Percentiles rank a stretch among this genome's conserved stretches.
These are phyloP conservation scores for Yarrowia phangngaensis DNA, from an alignment of 805 yeast genomes.

Conservation along the genomic window DNA sequence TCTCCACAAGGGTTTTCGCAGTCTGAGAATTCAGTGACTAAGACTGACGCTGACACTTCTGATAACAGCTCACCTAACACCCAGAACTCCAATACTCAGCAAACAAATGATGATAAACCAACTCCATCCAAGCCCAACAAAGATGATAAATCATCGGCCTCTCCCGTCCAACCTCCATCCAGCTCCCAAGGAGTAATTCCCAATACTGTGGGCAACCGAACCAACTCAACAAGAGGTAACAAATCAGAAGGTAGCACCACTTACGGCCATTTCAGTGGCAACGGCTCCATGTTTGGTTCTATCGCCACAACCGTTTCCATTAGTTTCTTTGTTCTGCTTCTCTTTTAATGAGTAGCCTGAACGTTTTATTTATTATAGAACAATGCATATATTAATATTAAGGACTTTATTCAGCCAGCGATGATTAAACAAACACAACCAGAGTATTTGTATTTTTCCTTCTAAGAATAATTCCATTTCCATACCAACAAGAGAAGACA, in stretches of 20 bases:
- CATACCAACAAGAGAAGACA: no score
- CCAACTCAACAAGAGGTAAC: constrained; percentile 25
- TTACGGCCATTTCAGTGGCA: constrained; percentile 22
- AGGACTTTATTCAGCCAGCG: no score
- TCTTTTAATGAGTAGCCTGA: background rate
- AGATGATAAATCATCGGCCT: constrained; percentile 18
- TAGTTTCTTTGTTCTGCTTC: constrained; percentile 11
- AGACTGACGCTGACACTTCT: background rate
- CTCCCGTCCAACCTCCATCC: constrained; percentile 21
- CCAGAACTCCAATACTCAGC: background rate
- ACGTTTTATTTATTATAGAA: constrained; percentile 20
- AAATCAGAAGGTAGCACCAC: constrained; percentile 25
- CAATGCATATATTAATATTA: background rate
- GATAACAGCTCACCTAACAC: constrained; percentile 1
- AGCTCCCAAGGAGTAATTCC: constrained; percentile 23
- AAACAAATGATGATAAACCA: background rate
- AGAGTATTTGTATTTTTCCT: no score
- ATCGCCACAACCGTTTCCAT: constrained; percentile 18
- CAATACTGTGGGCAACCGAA: constrained; percentile 14
- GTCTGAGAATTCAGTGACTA: background rate
- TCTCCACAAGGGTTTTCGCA: constrained; percentile 1
- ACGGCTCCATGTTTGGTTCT: constrained; percentile 18
- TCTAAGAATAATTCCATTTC: no score
- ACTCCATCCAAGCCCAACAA: constrained; percentile 13
- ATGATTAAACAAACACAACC: no score